Conservation (phyloP, 1,139 yeast genomes). For the Hansenula lynferdii region DNA sequence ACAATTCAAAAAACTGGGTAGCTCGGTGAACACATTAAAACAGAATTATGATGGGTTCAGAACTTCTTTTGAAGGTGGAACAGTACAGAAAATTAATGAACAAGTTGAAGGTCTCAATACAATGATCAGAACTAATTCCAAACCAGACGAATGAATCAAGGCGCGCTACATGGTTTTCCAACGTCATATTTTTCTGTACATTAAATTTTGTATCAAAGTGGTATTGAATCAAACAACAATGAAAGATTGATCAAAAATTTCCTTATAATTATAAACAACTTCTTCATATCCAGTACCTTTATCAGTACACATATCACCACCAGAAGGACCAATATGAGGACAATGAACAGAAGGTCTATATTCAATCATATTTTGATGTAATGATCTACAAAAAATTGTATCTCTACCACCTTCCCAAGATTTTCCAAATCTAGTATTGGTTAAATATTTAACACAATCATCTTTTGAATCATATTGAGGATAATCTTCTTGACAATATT, state of each 20-base stretch:
- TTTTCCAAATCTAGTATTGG: constrained; percentile 6
- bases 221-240: background rate
- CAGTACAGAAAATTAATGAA: background rate
- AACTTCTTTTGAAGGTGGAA: background rate
- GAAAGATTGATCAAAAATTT: constrained; percentile 2
- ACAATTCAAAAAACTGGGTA: background rate
- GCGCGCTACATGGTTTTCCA: no score
- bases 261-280: constrained; percentile 6
- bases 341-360: constrained; percentile 21
- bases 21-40: background rate
- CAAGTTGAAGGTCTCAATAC: background rate
- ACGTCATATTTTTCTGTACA: no score
- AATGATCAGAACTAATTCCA: background rate
- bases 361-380: constrained; percentile 21
- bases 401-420: constrained; percentile 19
- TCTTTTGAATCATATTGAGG: constrained; percentile 10
- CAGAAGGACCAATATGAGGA: constrained; percentile 21
- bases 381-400: constrained; percentile 20
- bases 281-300: constrained; percentile 10
- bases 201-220: no score
- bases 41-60: background rate
- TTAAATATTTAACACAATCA: constrained; percentile 11
- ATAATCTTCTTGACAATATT: constrained; percentile 13
- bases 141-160: no score
- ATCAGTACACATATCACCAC: constrained; percentile 23